These are phyloP conservation scores for Coemansia sp. DNA, from an alignment of 371 early-diverging fungal species.

Conservation along the genomic window DNA sequence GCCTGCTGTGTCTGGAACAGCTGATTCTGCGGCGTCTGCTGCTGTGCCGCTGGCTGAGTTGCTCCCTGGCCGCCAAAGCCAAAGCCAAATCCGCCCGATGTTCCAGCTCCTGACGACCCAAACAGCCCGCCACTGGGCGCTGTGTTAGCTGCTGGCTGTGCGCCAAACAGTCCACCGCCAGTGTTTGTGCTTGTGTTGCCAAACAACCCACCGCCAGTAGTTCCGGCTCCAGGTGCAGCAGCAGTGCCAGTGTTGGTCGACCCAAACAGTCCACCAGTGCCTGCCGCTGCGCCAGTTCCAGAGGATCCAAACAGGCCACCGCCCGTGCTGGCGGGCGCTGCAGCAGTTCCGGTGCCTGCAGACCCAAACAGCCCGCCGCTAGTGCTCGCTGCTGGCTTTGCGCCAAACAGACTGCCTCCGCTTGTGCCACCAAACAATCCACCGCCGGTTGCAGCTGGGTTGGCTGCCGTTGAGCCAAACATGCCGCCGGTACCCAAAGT, in stretches of 20 bases:
- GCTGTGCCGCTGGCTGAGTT: conserved; percentile 7
- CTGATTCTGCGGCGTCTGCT: conserved; percentile 35
- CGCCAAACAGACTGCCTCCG: conserved; percentile 16
- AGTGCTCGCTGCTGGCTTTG: conserved; percentile 4
- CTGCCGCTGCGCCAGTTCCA: neutral
- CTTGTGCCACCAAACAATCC: conserved; percentile 29
- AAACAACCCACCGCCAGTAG: conserved; percentile 8
- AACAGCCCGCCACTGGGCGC: conserved; percentile 25
- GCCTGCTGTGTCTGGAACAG: conserved; percentile 33
- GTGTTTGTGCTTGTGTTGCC: neutral
- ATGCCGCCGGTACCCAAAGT: conserved; percentile 9
- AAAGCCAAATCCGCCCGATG: conserved; percentile 6
- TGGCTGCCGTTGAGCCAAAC: conserved; percentile 16
- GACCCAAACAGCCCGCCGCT: conserved; percentile 31
- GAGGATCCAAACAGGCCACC: conserved; percentile 20
- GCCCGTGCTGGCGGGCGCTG: conserved; percentile 3
- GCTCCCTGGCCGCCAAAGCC: conserved; percentile 2
- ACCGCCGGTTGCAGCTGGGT: conserved; percentile 8
- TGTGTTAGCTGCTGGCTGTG: neutral
- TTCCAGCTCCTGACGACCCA: conserved; percentile 4
- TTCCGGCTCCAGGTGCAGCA: neutral
- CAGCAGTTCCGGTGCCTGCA: neutral
- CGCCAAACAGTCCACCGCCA: conserved; percentile 26
- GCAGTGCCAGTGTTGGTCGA: neutral
- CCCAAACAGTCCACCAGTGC: conserved; percentile 27